These are phyloP conservation scores for Nannochloropsis granulata DNA, from an alignment of 108 stramenopile species.

Conservation along the genomic window DNA sequence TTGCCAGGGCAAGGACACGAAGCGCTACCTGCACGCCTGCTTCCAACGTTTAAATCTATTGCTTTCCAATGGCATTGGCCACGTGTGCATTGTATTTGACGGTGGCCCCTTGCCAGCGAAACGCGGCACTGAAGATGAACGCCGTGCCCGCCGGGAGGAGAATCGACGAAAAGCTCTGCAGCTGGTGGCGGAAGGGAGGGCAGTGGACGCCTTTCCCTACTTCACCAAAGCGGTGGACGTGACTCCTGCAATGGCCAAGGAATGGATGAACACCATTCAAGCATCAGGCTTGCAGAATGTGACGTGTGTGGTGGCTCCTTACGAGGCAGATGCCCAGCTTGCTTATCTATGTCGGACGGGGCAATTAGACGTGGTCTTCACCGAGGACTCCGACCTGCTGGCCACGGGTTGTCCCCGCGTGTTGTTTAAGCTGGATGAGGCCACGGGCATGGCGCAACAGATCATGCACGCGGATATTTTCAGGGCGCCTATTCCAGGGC, in stretches of 20 bases:
- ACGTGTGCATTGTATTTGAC: slow-evolving; percentile 56
- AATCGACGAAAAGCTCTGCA: slow-evolving; percentile 34
- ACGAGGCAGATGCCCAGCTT: slow-evolving; percentile 96
- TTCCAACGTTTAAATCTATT: slow-evolving; percentile 40
- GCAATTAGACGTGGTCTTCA: slow-evolving; percentile 44
- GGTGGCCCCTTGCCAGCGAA: slow-evolving; percentile 56
- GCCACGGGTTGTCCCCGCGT: slow-evolving; percentile 56
- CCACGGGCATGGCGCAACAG: slow-evolving; percentile 43
- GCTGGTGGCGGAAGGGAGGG: slow-evolving; percentile 19
- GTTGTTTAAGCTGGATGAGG: slow-evolving; percentile 61
- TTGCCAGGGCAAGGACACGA: slow-evolving; percentile 22
- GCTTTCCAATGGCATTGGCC: slow-evolving; percentile 35
- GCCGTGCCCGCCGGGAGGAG: slow-evolving; percentile 37
- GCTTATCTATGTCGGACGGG: slow-evolving; percentile 54
- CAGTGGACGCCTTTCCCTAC: slow-evolving; percentile 29
- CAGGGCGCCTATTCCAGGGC: neutral
- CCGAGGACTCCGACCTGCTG: slow-evolving; percentile 88
- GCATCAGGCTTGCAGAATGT: neutral
- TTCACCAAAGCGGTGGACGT: slow-evolving; percentile 50
- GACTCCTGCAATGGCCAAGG: slow-evolving; percentile 31
- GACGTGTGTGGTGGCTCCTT: slow-evolving; percentile 69
- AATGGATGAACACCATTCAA: neutral
- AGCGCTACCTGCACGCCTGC: slow-evolving; percentile 19
- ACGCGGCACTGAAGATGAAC: slow-evolving; percentile 43
- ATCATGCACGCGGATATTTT: slow-evolving; percentile 39